These are phyloP conservation scores for Lagenaria siceraria DNA, from an alignment of 306 rosid genomes.

Conservation along the genomic window DNA sequence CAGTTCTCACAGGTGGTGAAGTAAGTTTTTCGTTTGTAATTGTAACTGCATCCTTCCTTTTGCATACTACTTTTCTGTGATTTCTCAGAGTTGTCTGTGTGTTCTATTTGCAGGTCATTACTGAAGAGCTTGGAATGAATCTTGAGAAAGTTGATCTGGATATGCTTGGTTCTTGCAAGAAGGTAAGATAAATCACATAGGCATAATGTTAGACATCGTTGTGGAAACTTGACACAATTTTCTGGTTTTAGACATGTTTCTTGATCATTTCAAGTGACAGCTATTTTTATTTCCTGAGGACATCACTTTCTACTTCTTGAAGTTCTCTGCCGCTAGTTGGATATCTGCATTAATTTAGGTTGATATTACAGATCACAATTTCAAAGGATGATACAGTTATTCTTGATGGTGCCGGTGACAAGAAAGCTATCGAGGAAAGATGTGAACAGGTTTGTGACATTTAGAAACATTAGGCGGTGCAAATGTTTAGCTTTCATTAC, in stretches of 20 bases:
- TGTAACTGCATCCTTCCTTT: background rate
- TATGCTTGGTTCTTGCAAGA: constrained; percentile 78
- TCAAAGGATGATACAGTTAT: constrained; percentile 95
- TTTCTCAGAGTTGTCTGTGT: background rate
- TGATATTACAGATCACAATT: constrained; percentile 49
- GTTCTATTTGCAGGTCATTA: constrained; percentile 45
- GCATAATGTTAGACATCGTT: background rate
- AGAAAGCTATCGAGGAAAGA: constrained; percentile 78
- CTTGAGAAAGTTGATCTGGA: constrained; percentile 79
- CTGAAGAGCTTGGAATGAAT: constrained; percentile 89
- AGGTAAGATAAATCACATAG: constrained; percentile 28
- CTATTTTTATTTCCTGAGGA: background rate
- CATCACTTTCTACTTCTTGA: background rate
- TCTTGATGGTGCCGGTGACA: constrained; percentile 95
- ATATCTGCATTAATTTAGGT: background rate
- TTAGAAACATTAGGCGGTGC: background rate
- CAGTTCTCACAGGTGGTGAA: constrained; percentile 74
- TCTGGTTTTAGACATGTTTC: background rate
- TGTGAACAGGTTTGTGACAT: constrained; percentile 64
- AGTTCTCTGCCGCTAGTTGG: background rate
- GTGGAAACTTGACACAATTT: background rate
- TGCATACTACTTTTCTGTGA: background rate
- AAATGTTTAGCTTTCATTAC: background rate
- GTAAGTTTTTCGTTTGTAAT: constrained; percentile 24
- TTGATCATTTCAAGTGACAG: background rate